These are phyloP conservation scores for Pyrenophora seminiperda DNA, from an alignment of 2,329 filamentous ascomycete genomes.

Conservation along the genomic window DNA sequence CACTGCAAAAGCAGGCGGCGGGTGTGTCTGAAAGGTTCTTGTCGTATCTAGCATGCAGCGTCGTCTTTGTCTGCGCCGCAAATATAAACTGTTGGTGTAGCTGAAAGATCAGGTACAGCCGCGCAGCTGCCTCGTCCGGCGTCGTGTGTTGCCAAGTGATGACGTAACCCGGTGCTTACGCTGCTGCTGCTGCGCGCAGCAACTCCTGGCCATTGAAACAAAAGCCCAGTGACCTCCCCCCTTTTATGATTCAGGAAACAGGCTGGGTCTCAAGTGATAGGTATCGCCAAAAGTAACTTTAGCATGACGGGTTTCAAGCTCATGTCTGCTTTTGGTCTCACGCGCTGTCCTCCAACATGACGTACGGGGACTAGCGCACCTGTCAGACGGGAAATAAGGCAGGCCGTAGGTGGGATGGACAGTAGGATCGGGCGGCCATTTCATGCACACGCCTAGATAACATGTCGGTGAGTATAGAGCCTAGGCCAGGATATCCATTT, in stretches of 20 bases:
- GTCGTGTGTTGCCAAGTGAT: conserved; percentile 28
- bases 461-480: conserved; percentile 1
- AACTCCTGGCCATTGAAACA: not conserved
- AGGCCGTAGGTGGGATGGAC: conserved; percentile 9
- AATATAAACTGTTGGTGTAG: conserved; percentile 17
- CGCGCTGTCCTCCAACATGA: conserved; percentile 5
- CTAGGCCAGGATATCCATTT: not conserved
- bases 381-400: conserved; percentile 12
- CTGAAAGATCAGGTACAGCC: conserved; percentile 24
- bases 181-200: conserved; percentile 3
- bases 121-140: conserved; percentile 22
- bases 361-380: conserved; percentile 20
- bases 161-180: conserved; percentile 28
- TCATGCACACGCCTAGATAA: not conserved
- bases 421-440: not conserved
- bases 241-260: not conserved
- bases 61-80: conserved; percentile 11
- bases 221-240: not conserved
- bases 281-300: not conserved
- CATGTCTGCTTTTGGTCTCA: conserved; percentile 12
- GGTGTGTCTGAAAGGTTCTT: not conserved
- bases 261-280: not conserved
- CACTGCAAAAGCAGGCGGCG: not conserved
- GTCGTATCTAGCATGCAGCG: conserved; percentile 1
- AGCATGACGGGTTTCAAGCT: not conserved